A percentile compares a stretch with the other conserved stretches of the same genome.
Evolutionary conservation across 345 rosid genomes (phyloP).

Genomic region (Hibiscus mutabilis): DNA sequence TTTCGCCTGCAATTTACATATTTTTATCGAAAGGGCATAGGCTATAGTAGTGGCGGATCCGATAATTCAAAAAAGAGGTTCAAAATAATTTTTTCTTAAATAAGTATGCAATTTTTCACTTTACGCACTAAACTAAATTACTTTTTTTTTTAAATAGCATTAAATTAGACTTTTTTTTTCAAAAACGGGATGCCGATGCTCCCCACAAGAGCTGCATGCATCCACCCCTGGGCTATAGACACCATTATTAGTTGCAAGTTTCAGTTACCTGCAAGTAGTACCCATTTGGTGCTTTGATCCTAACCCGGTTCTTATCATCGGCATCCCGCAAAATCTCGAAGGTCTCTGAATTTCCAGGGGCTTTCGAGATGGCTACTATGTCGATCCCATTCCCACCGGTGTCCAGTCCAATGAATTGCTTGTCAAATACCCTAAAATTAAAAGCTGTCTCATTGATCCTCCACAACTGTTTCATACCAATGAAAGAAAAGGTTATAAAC

Average conservation of each 20-base stretch:
- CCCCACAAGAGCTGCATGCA: too few species aligned
- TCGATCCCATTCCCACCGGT: constrained; percentile 25
- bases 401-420: constrained; percentile 40
- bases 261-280: constrained; percentile 38
- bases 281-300: constrained; percentile 50
- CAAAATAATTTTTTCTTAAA: too few species aligned
- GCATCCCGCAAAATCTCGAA: constrained; percentile 39
- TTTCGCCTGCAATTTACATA: constrained; percentile 28
- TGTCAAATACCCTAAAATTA: constrained; percentile 42
- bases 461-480: constrained; percentile 36
- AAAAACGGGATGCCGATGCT: too few species aligned
- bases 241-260: background rate
- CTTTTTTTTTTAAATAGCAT: too few species aligned
- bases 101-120: too few species aligned
- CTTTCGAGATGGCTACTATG: constrained; percentile 27
- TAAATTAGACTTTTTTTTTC: too few species aligned
- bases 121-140: too few species aligned
- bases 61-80: too few species aligned
- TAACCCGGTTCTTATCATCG: constrained; percentile 26
- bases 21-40: background rate
- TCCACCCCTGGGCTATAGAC: too few species aligned
- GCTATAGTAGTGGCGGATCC: too few species aligned
- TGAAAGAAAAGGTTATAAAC: background rate
- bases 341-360: constrained; percentile 23
- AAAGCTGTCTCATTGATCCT: constrained; percentile 40